A percentile compares a stretch with the other conserved stretches of the same genome.
Evolutionary conservation across 139 green algal genomes (phyloP).

Genomic region (Asterochloris sp.): DNA sequence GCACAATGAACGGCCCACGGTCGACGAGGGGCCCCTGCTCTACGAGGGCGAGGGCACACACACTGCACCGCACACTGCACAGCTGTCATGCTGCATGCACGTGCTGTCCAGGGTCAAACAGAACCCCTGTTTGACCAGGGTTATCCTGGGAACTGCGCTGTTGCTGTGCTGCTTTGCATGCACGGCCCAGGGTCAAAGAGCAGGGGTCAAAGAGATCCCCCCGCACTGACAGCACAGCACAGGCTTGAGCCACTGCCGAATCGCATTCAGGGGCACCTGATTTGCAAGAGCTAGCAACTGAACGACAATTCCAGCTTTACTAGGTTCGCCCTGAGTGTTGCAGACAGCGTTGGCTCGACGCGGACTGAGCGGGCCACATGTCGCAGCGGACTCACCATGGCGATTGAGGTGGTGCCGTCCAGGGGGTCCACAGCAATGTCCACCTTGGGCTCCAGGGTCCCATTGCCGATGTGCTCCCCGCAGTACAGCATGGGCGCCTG

Average conservation of each 20-base stretch:
- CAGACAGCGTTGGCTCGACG: background rate
- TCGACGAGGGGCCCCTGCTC: background rate
- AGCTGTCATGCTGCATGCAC: too few relatives aligned
- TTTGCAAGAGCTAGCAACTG: too few relatives aligned
- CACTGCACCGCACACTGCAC: slow-evolving; percentile 34
- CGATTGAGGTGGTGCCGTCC: slow-evolving; percentile 71
- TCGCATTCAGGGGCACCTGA: too few relatives aligned
- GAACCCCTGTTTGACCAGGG: background rate
- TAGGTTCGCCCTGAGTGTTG: too few relatives aligned
- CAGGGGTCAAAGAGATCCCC: too few relatives aligned
- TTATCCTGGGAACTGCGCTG: too few relatives aligned
- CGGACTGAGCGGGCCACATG: slow-evolving; percentile 22
- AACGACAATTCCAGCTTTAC: too few relatives aligned
- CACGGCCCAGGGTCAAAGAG: too few relatives aligned
- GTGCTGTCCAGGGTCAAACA: too few relatives aligned
- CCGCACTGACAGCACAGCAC: too few relatives aligned
- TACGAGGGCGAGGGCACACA: background rate
- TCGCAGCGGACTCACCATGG: slow-evolving; percentile 27
- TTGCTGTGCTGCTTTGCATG: too few relatives aligned
- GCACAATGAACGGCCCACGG: background rate
- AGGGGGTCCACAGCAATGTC: slow-evolving; percentile 87
- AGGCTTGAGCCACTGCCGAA: too few relatives aligned
- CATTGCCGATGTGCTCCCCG: slow-evolving; percentile 42
- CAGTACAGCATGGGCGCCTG: slow-evolving; percentile 80
- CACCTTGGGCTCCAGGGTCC: slow-evolving; percentile 31